These are phyloP conservation scores for Catharanthus roseus DNA, from an alignment of 257 asterid species.

Conservation along the genomic window DNA sequence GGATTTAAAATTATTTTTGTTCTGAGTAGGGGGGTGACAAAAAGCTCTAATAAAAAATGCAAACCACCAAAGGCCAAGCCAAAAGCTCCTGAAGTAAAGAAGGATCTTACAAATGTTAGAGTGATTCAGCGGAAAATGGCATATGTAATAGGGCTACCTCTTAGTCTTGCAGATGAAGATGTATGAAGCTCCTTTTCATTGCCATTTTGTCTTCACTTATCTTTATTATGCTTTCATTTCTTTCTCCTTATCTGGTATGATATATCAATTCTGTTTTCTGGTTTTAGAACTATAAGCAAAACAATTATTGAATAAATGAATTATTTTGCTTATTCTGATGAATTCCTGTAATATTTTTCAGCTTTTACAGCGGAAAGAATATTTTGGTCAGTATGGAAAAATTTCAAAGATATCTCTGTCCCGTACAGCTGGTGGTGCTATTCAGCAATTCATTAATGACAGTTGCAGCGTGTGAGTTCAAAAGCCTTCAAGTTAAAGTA, in stretches of 20 bases:
- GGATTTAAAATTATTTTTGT: conserved; percentile 10
- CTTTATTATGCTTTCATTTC: neutral
- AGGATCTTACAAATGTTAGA: conserved; percentile 77
- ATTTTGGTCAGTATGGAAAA: conserved; percentile 94
- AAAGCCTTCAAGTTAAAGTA: conserved; percentile 6
- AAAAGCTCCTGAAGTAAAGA: conserved; percentile 67
- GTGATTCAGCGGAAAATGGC: conserved; percentile 97
- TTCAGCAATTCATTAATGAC: conserved; percentile 80
- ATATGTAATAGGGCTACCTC: conserved; percentile 89
- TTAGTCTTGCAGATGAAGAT: conserved; percentile 86
- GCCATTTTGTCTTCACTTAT: neutral
- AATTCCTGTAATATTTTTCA: conserved; percentile 30
- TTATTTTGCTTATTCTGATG: conserved; percentile 16
- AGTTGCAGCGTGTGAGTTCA: conserved; percentile 90
- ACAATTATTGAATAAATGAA: neutral
- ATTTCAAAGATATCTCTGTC: conserved; percentile 84
- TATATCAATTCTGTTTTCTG: neutral
- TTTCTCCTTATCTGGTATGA: neutral
- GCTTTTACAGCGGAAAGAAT: conserved; percentile 73
- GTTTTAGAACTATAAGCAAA: conserved; percentile 1
- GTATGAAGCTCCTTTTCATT: conserved; percentile 37
- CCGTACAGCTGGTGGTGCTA: conserved; percentile 86
- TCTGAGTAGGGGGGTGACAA: conserved; percentile 43
- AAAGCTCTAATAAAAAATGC: conserved; percentile 49
- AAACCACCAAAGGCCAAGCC: conserved; percentile 79